phyloP scores from a whole-genome alignment of 345 rosid genomes.

The Populus euphratica region DNA sequence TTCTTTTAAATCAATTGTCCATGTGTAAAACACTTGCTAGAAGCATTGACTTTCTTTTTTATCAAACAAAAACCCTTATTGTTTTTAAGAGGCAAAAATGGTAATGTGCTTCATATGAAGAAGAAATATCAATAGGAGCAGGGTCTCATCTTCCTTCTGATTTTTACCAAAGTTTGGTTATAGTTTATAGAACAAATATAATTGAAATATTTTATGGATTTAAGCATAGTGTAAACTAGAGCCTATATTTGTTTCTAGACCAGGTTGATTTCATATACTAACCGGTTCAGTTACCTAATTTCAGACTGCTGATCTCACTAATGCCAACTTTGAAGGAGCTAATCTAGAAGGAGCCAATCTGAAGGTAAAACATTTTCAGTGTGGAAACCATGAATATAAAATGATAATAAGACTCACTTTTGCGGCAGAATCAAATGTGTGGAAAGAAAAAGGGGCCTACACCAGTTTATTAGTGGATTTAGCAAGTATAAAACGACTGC shows the following conservation, averaged over 20 bases:
- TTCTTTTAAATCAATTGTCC: neutral
- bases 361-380: constrained; percentile 46
- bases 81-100: neutral
- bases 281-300: constrained; percentile 2
- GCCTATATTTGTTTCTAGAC: neutral
- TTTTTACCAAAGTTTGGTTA: neutral
- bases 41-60: neutral
- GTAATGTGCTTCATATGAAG: neutral
- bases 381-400: neutral
- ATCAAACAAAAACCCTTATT: neutral
- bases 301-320: constrained; percentile 87
- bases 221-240: neutral
- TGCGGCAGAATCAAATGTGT: neutral
- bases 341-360: constrained; percentile 93
- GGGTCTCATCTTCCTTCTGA: neutral
- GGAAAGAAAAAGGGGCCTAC: neutral
- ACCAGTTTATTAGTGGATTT: neutral
- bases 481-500: neutral
- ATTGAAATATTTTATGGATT: neutral
- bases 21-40: neutral
- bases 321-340: constrained; percentile 94
- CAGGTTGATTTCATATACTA: neutral
- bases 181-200: neutral
- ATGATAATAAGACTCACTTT: neutral
- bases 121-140: neutral